A percentile compares a stretch with the other conserved stretches of the same genome.
These are phyloP conservation scores for Epicoccum sorghinum DNA, from an alignment of 2,329 filamentous ascomycete species.

Conservation along the genomic window DNA sequence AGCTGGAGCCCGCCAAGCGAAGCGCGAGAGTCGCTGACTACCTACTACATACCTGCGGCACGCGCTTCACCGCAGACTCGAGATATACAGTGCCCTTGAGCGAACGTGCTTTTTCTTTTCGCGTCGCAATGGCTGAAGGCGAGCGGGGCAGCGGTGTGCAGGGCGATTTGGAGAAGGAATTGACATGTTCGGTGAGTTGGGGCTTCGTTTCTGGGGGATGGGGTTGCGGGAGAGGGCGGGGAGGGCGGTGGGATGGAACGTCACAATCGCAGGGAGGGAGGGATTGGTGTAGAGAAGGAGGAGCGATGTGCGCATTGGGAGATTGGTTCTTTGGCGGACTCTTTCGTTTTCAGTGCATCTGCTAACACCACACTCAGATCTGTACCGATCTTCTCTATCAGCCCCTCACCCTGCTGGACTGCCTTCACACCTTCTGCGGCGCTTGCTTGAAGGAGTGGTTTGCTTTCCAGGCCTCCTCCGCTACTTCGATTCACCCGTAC, in stretches of 20 bases:
- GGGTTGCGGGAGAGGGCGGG: slow-evolving; percentile 17
- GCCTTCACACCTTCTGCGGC: slow-evolving; percentile 94
- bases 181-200: slow-evolving; percentile 86
- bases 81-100: slow-evolving; percentile 7
- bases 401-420: slow-evolving; percentile 88
- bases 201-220: slow-evolving; percentile 14
- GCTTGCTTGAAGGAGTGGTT: slow-evolving; percentile 98
- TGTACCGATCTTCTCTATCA: slow-evolving; percentile 95
- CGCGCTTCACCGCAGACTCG: slow-evolving; percentile 11
- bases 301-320: not conserved
- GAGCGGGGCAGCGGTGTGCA: slow-evolving; percentile 51
- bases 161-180: slow-evolving; percentile 84
- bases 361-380: slow-evolving; percentile 66
- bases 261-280: not conserved
- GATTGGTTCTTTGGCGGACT: not conserved
- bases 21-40: slow-evolving; percentile 20
- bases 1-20: slow-evolving; percentile 12
- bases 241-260: not conserved
- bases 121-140: slow-evolving; percentile 41
- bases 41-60: not conserved
- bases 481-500: slow-evolving; percentile 64
- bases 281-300: not conserved
- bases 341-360: slow-evolving; percentile 13
- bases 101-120: not conserved
- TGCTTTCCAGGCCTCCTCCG: slow-evolving; percentile 71